phyloP scores from a whole-genome alignment of 371 early-diverging fungal genomes.

The Circinella umbellata region DNA sequence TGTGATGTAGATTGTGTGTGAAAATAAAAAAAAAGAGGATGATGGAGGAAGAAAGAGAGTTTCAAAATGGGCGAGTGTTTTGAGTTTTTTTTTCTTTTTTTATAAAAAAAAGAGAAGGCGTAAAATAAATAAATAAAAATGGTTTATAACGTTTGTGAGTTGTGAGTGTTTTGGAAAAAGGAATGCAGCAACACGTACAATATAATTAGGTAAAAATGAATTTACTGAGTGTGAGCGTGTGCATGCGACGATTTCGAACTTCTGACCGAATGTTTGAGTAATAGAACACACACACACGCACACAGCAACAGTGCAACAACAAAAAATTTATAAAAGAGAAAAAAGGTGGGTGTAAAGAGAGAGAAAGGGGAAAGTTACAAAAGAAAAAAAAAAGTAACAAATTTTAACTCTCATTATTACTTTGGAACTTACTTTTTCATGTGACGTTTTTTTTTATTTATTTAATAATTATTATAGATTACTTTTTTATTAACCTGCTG shows the following conservation, averaged over 20 bases:
- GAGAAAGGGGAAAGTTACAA: constrained; percentile 9
- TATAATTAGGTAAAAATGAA: neutral
- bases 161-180: too few relatives aligned
- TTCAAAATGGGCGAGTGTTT: too few relatives aligned
- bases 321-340: constrained; percentile 15
- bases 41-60: constrained; percentile 2
- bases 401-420: neutral
- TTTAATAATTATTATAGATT: too few relatives aligned
- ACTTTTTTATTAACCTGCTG: too few relatives aligned
- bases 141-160: too few relatives aligned
- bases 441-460: constrained; percentile 3
- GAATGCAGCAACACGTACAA: neutral
- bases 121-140: constrained; percentile 4
- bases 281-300: constrained; percentile 31
- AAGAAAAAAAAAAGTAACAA: constrained; percentile 10
- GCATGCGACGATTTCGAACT: constrained; percentile 22
- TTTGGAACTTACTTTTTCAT: constrained; percentile 4
- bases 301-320: constrained; percentile 25
- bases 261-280: constrained; percentile 19
- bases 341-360: neutral
- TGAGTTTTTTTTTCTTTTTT: too few relatives aligned
- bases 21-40: neutral
- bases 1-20: too few relatives aligned
- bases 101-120: neutral
- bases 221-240: constrained; percentile 30